Base-by-base conservation (phyloP, 176 grass and related monocot species). In the Oryza rufipogon region DNA sequence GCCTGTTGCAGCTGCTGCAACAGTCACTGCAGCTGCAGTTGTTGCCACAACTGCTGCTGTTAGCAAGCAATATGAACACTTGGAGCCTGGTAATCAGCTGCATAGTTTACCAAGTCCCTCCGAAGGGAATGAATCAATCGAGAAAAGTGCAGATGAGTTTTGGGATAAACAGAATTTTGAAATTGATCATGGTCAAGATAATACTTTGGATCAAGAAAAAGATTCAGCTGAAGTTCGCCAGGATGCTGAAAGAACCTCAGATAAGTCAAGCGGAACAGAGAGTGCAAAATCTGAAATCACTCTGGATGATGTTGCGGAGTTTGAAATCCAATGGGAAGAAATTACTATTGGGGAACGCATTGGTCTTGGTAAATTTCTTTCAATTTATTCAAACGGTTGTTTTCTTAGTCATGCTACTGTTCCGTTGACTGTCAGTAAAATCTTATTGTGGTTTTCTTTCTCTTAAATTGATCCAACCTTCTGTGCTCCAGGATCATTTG, bases 301-400 rank as follows among this genome's bases (percentile, higher is more conserved):
- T 36, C 48, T 92, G 22, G 88, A 99, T 0, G 91, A 92, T 1
- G 88, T 99, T 84, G 87, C 91, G 51, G 91, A 99, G 73, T 92
- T 99, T 88, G 93, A 99, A 88, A 99, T 99, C 75, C 88, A 84
- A 64, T 96, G 90, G 91, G 97, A 99, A 51, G 97, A 99, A 82
- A 96, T 99, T 86, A 68, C 67, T 75, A 80, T 99, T 63, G 97
- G 97, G 68, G 93, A 99, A 89, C 78, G 93, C 33, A 96, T 99
- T 64, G 97, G 97, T 51, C 97, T 99, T 65, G 97, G 97, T 99
- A 99, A 70, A 30, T 39, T 91, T 78, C 66, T 72, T 58, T 73
- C 75, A 39, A 72, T 77, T 71, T 66, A 19, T 32, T 2, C 3
- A 77, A 74, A 80, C 56, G 30, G 13, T 63, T 19, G 13, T 52